Evolutionary conservation across 148 eudicot species (phyloP), one percentile per base, ranked within the genome.

Genomic region (Camellia granthamiana): DNA sequence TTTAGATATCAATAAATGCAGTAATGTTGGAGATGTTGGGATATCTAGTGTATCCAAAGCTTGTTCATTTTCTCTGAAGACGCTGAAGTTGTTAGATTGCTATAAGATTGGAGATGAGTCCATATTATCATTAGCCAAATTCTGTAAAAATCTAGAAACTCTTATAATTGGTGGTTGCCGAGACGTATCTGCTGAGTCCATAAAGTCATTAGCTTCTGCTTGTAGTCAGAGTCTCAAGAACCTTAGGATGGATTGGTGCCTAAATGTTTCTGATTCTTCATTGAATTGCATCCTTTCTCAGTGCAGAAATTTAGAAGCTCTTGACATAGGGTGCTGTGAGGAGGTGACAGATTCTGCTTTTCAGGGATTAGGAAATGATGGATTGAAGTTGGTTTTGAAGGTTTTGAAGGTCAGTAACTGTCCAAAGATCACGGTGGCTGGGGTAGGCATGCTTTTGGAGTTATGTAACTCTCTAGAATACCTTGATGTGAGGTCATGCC

Each of bases 221-320:
- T 94, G 93, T 84, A 73, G 67, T 81, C 75, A 58, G 54, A 90
- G 81, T 82, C 94, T 94, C 0, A 90, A 85, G 82, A 86, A 82
- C 69, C 88, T 97, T 61, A 84, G 93, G 65, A 91, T 97, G 99
- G 98, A 92, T 83, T 97, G 99, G 97, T 97, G 99, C 86, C 80
- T 89, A 74, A 91, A 91, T 72, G 82, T 94, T 56, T 87, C 98
- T 12, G 97, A 94, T 80, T 76, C 89, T 65, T 91, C 98, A 4
- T 73, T 97, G 83, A 85, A 73, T 49, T 88, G 85, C 83, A 75
- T 97, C 44, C 80, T 97, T 12, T 78, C 84, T 0, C 79, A 86
- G 59, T 97, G 98, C 89, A 85, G 81, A 75, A 87, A 86, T 83
- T 81, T 96, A 54, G 92, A 90, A 86, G 94, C 87, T 44, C 92